A percentile compares a stretch with the other conserved stretches of the same genome.
phyloP scores from a whole-genome alignment of 768 basidiomycete genomes.

The Calvatia gigantea region DNA sequence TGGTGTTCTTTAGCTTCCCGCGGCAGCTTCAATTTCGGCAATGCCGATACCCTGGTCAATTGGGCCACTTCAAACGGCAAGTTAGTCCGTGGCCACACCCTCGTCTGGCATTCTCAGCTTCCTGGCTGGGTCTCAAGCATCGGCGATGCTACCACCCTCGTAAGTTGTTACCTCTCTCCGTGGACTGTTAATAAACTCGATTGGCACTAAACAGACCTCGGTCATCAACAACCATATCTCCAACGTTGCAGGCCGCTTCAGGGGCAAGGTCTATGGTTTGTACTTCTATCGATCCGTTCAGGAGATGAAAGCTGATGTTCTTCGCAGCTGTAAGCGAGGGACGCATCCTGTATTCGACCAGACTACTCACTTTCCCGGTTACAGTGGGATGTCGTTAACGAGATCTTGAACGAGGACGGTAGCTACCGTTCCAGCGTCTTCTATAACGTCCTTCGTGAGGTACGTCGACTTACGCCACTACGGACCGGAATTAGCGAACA shows the following conservation, averaged over 20 bases:
- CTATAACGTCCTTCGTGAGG: conserved; percentile 37
- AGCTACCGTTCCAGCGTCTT: conserved; percentile 34
- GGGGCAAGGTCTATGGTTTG: conserved; percentile 32
- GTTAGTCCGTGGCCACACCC: conserved; percentile 36
- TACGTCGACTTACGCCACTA: too few relatives aligned
- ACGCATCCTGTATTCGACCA: too few relatives aligned
- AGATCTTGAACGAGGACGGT: conserved; percentile 43
- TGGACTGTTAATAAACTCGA: too few relatives aligned
- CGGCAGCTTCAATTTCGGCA: conserved; percentile 30
- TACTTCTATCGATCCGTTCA: background rate
- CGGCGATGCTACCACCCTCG: conserved; percentile 25
- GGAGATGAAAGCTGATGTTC: too few relatives aligned
- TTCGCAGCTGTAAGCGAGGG: conserved; percentile 21
- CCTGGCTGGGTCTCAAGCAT: conserved; percentile 30
- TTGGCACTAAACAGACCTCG: too few relatives aligned
- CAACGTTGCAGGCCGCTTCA: conserved; percentile 32
- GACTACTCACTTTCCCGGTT: background rate
- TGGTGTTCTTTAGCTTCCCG: conserved; percentile 22
- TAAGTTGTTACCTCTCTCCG: too few relatives aligned
- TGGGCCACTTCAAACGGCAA: conserved; percentile 38
- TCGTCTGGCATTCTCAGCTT: conserved; percentile 31
- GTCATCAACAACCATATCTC: conserved; percentile 37
- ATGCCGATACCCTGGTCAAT: conserved; percentile 34
- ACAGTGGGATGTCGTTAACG: conserved; percentile 22
- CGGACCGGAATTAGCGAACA: too few relatives aligned